Percentiles rank a stretch among this genome's conserved stretches.
Conservation (phyloP, 139 green algal species). For the Spirogloea muscicola region DNA sequence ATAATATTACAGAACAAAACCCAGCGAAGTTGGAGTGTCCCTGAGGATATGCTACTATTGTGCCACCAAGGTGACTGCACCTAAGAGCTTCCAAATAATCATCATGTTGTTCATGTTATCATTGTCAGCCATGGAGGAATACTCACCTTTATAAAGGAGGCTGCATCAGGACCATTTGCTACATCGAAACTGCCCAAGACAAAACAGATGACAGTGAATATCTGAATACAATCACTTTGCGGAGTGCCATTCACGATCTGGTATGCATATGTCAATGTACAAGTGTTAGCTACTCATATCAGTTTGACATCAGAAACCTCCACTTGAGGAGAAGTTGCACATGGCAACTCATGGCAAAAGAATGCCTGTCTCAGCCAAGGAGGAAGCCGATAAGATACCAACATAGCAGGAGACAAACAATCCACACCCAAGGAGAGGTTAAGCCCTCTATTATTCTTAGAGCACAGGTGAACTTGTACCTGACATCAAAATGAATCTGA, state of each 20-base stretch:
- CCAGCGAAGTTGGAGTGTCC: too few relatives aligned
- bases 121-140: too few relatives aligned
- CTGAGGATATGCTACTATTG: too few relatives aligned
- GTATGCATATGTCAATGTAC: not conserved
- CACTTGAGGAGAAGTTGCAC: not conserved
- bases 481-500: slow-evolving; percentile 86
- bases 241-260: not conserved
- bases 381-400: too few relatives aligned
- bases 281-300: too few relatives aligned
- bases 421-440: not conserved
- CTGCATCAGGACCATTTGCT: slow-evolving; percentile 66
- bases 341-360: not conserved
- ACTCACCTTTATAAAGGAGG: slow-evolving; percentile 39
- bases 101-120: too few relatives aligned
- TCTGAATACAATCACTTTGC: too few relatives aligned
- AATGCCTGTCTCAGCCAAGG: not conserved
- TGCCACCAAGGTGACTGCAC: too few relatives aligned
- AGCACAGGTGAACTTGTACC: slow-evolving; percentile 11
- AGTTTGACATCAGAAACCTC: not conserved
- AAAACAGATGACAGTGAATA: too few relatives aligned
- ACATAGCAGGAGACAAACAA: too few relatives aligned
- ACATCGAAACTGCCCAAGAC: slow-evolving; percentile 73
- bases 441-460: not conserved
- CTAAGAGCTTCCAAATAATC: too few relatives aligned
- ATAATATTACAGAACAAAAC: too few relatives aligned